Conservation (phyloP, 495 filamentous ascomycete genomes). For the Penicillium desertorum region DNA sequence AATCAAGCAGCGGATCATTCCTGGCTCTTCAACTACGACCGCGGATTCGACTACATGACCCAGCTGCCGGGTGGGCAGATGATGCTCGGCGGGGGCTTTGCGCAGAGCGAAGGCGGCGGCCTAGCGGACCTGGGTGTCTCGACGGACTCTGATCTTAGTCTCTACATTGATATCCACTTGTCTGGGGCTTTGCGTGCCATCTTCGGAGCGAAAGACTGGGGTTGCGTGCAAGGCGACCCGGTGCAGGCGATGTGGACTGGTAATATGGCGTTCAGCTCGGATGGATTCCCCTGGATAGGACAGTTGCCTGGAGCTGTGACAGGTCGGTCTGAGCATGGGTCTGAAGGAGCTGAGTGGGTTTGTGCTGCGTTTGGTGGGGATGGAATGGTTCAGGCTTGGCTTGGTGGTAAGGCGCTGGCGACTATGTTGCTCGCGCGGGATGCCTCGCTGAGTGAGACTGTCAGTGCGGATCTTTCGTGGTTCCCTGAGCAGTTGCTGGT, state of each 20-base stretch:
- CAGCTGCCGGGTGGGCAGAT: slow-evolving; percentile 61
- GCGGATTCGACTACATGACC: slow-evolving; percentile 76
- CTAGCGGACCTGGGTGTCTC: slow-evolving; percentile 47
- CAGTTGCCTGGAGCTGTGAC: slow-evolving; percentile 49
- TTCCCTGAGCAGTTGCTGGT: slow-evolving; percentile 49
- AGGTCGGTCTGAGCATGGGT: slow-evolving; percentile 28
- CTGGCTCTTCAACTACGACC: slow-evolving; percentile 52
- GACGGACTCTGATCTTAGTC: slow-evolving; percentile 32
- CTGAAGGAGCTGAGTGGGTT: slow-evolving; percentile 50
- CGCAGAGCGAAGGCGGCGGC: slow-evolving; percentile 46
- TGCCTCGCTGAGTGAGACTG: slow-evolving; percentile 18
- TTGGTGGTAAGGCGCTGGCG: slow-evolving; percentile 65
- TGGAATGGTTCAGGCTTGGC: slow-evolving; percentile 76
- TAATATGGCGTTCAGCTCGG: slow-evolving; percentile 75
- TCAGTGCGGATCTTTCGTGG: slow-evolving; percentile 33
- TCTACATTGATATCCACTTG: slow-evolving; percentile 36
- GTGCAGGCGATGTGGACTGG: slow-evolving; percentile 74
- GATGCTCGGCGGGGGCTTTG: slow-evolving; percentile 65
- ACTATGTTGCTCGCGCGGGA: slow-evolving; percentile 56
- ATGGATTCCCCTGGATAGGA: slow-evolving; percentile 75
- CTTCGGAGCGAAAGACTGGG: slow-evolving; percentile 39
- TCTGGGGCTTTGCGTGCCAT: slow-evolving; percentile 28
- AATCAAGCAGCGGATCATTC: slow-evolving; percentile 32
- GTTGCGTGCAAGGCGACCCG: slow-evolving; percentile 35
- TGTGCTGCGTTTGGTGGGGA: slow-evolving; percentile 70